Evolutionary conservation across 1,284 basidiomycete species (phyloP).

Genomic region (Sphaerobolus stellatus): DNA sequence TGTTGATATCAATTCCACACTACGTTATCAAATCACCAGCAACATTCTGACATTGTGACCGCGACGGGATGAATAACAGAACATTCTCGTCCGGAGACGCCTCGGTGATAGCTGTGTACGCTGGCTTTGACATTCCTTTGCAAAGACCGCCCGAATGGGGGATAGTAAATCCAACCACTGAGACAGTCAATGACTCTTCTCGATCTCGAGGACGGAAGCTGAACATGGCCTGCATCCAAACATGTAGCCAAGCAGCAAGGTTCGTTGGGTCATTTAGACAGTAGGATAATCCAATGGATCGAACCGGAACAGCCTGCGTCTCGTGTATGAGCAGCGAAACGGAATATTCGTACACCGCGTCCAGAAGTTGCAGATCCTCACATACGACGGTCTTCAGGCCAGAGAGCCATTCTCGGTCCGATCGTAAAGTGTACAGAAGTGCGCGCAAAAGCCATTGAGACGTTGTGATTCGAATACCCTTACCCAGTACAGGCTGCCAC

Average conservation of each 20-base stretch:
- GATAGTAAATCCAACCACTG: slow-evolving; percentile 80
- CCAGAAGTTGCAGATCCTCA: slow-evolving; percentile 86
- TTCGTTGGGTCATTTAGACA: slow-evolving; percentile 82
- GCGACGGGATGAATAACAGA: slow-evolving; percentile 94
- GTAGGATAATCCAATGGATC: slow-evolving; percentile 77
- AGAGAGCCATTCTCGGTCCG: slow-evolving; percentile 31
- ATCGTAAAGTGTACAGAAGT: slow-evolving; percentile 29
- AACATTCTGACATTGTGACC: slow-evolving; percentile 74
- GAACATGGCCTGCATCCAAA: slow-evolving; percentile 64
- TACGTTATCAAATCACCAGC: slow-evolving; percentile 88
- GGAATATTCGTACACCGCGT: slow-evolving; percentile 81
- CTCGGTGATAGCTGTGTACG: slow-evolving; percentile 64
- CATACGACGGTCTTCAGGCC: slow-evolving; percentile 71
- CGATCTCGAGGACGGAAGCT: slow-evolving; percentile 84
- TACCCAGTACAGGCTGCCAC: slow-evolving; percentile 36
- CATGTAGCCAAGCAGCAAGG: slow-evolving; percentile 82
- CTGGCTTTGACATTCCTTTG: slow-evolving; percentile 92
- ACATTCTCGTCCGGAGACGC: slow-evolving; percentile 48
- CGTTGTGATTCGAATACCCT: slow-evolving; percentile 55
- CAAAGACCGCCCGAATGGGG: slow-evolving; percentile 85
- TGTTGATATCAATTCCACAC: slow-evolving; percentile 75
- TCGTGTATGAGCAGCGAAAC: slow-evolving; percentile 68
- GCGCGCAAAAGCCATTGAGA: slow-evolving; percentile 48
- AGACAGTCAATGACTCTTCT: slow-evolving; percentile 73
- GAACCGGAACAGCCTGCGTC: slow-evolving; percentile 58